phyloP scores from a whole-genome alignment of 176 grass and related monocot genomes.

The Themeda triandra region DNA sequence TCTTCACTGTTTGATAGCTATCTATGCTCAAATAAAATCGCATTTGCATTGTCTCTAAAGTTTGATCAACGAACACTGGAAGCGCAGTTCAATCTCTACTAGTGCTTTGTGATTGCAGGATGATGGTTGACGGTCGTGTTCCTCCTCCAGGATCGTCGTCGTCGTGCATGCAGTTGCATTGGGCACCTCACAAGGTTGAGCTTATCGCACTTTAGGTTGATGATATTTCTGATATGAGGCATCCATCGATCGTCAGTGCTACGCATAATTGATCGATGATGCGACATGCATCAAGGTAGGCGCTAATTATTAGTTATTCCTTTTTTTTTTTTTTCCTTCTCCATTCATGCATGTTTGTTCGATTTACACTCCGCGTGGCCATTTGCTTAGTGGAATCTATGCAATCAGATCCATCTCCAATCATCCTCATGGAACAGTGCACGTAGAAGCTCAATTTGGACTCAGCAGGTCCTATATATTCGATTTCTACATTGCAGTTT shows the following conservation, averaged over 20 bases:
- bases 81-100: too few species aligned
- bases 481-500: background rate
- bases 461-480: background rate
- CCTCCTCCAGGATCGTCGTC: background rate
- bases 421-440: background rate
- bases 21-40: background rate
- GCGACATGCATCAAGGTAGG: background rate
- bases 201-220: conserved; percentile 1
- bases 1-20: conserved; percentile 40
- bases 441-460: background rate
- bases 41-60: background rate
- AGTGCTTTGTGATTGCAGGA: conserved; percentile 24
- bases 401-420: background rate
- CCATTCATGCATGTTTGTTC: conserved; percentile 9
- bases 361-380: background rate
- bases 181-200: conserved; percentile 22
- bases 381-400: background rate
- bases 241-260: background rate
- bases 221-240: conserved; percentile 19
- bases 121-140: conserved; percentile 3
- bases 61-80: conserved; percentile 29
- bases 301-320: background rate
- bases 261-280: conserved; percentile 19
- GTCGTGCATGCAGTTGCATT: background rate
- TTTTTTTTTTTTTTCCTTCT: background rate